Evolutionary conservation across 805 yeast genomes (phyloP).

Genomic region (Candida ovalis): DNA sequence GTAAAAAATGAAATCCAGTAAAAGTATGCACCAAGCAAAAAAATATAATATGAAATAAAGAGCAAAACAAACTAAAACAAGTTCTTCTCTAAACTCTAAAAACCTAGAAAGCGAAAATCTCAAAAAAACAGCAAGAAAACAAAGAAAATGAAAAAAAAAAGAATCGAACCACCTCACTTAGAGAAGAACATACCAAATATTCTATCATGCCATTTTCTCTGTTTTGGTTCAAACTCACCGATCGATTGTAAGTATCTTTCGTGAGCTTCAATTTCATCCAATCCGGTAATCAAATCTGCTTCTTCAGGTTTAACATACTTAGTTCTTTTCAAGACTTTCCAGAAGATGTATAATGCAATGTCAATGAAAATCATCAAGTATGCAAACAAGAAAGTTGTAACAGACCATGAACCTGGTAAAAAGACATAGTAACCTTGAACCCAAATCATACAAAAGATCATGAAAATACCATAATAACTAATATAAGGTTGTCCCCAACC

Average conservation of each 20-base stretch:
- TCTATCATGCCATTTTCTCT: conserved; percentile 12
- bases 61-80: too few species aligned
- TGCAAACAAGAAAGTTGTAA: conserved; percentile 58
- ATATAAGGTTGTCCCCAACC: conserved; percentile 61
- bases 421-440: conserved; percentile 71
- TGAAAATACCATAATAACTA: conserved; percentile 44
- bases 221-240: conserved; percentile 4
- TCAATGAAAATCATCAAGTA: conserved; percentile 69
- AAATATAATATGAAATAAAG: too few species aligned
- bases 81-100: too few species aligned
- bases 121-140: neutral
- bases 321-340: conserved; percentile 51
- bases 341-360: conserved; percentile 42
- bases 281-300: conserved; percentile 52
- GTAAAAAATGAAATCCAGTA: too few species aligned
- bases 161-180: neutral
- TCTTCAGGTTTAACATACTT: conserved; percentile 41
- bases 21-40: too few species aligned
- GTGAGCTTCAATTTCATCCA: conserved; percentile 57
- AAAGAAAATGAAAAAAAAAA: neutral
- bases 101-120: neutral
- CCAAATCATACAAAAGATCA: conserved; percentile 49
- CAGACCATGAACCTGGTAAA: conserved; percentile 61
- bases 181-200: neutral
- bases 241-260: conserved; percentile 31